Evolutionary conservation across 2,329 filamentous ascomycete species (phyloP).

Genomic region (Paecilomyces sp.): DNA sequence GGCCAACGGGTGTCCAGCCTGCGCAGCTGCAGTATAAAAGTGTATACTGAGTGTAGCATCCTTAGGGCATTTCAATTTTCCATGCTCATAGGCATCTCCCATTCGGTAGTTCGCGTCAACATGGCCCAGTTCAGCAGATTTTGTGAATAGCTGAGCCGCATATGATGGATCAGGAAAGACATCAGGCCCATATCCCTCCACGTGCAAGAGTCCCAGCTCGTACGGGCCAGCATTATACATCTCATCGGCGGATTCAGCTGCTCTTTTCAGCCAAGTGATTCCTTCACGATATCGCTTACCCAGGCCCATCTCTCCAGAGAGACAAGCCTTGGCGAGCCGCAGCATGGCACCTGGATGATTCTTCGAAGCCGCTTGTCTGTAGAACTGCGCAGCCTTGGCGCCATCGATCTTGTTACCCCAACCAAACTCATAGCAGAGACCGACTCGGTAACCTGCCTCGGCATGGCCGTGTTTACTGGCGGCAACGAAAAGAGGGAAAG

Average conservation of each 20-base stretch:
- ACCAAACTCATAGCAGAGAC: conserved; percentile 93
- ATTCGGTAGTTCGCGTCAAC: conserved; percentile 77
- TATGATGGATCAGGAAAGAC: conserved; percentile 87
- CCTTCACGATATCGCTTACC: conserved; percentile 83
- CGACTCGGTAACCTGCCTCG: conserved; percentile 88
- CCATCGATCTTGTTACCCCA: conserved; percentile 91
- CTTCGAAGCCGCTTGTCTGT: conserved; percentile 83
- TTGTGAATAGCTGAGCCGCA: conserved; percentile 87
- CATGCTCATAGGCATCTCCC: conserved; percentile 96
- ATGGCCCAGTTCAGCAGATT: conserved; percentile 87
- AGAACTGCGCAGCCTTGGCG: conserved; percentile 87
- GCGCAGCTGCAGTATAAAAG: conserved; percentile 91
- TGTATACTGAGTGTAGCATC: conserved; percentile 93
- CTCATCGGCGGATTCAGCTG: conserved; percentile 76
- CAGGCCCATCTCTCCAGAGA: conserved; percentile 79
- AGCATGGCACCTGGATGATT: conserved; percentile 94
- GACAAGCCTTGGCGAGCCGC: conserved; percentile 80
- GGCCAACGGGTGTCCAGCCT: conserved; percentile 71
- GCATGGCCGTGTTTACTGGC: conserved; percentile 96
- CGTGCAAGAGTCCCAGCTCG: conserved; percentile 80
- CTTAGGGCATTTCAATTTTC: conserved; percentile 74
- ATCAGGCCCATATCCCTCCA: conserved; percentile 89
- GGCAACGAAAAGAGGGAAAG: conserved; percentile 85
- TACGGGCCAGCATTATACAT: conserved; percentile 94
- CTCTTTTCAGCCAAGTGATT: conserved; percentile 92